Base-by-base conservation (phyloP, 176 grass and related monocot species). In the Musa schizocarpa region DNA sequence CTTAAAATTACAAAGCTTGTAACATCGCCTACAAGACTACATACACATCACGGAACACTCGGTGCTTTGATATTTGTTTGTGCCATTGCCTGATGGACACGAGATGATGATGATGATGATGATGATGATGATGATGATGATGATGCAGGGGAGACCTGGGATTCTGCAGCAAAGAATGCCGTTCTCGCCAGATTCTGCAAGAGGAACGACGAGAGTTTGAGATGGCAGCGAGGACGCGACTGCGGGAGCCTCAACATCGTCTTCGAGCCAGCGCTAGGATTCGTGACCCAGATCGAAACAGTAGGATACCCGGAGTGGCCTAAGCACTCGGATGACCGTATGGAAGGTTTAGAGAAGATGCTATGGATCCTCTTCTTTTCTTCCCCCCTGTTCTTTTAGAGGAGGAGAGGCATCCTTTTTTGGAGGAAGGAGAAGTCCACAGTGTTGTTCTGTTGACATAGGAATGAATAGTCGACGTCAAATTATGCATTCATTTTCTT, bases 131-230 rank as follows among this genome's bases (percentile, higher is more conserved):
- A 1, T 9, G 3, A 16, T 49, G 19, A 17, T 71, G 13, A 10
- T 17, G 50, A 10, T 27, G 13, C 13, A 74, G 72, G 53, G 72
- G 72, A 17, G 72, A 74, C 23, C 52, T 29, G 25, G 72, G 72
- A 58, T 74, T 74, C 6, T 74, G 72, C 72, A 74, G 72, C 13
- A 22, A 55, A 16, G 72, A 34, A 34, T 74, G 72, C 72, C 52
- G 72, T 14, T 54, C 52, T 23, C 72, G 14, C 24, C 72, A 16
- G 50, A 74, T 74, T 24, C 23, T 57, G 50, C 23, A 11, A 21
- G 72, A 74, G 11, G 72, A 74, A 56, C 20, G 72, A 17, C n/a
- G 53, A 17, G 72, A 74, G 53, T 56, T 74, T 16, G 72, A 55
- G 17, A 20, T 21, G 34, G 17, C 68, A 19, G 29, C 43, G 1